Evolutionary conservation across 805 yeast genomes (phyloP), one percentile per base, ranked within the genome.

Genomic region (Lipomyces lipofer): DNA sequence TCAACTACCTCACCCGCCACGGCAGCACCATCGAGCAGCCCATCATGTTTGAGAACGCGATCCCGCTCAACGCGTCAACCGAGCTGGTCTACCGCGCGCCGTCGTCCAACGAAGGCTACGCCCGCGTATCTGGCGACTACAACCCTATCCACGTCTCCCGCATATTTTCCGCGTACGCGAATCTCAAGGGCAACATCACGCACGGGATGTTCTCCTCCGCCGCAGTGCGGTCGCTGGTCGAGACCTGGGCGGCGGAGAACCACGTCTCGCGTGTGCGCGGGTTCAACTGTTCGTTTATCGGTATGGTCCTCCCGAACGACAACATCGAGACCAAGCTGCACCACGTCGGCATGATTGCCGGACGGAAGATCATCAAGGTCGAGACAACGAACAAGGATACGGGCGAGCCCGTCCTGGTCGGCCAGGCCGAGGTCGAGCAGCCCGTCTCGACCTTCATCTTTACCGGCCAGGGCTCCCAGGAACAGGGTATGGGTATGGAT

Each of bases 401-500:
- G 55, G 91, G 82, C 54, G 81, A 80, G 57, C 73, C 79, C 36
- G 99, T 94, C 19, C 78, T 94, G 66, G 72, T 79, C 50, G 99
- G 98, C 75, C 96, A 89, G 77, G 99, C 99, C 52, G 99, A 94
- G 77, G 91, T 95, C 67, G 98, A 94, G 66, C 99, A 94, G 77
- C 99, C 99, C 30, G 86, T 85, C 50, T 88, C 98, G 42, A 86
- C 99, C 19, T 94, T 88, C 71, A 96, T 94, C 54, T 94, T 95
- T 77, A 94, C 99, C 63, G 99, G 99, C 70, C 99, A 94, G 79
- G 99, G 99, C 73, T 92, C 99, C 58, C 99, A 94, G 76, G 99
- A 95, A 74, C 99, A 95, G 78, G 97, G 97, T 72, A 94, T 94
- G 99, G 99, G 99, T 80, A 94, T 94, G 99, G 99, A 94, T 73